Evolutionary conservation across 2,329 filamentous ascomycete species (phyloP), one percentile per base, ranked within the genome.

Genomic region (Fusarium foetens): DNA sequence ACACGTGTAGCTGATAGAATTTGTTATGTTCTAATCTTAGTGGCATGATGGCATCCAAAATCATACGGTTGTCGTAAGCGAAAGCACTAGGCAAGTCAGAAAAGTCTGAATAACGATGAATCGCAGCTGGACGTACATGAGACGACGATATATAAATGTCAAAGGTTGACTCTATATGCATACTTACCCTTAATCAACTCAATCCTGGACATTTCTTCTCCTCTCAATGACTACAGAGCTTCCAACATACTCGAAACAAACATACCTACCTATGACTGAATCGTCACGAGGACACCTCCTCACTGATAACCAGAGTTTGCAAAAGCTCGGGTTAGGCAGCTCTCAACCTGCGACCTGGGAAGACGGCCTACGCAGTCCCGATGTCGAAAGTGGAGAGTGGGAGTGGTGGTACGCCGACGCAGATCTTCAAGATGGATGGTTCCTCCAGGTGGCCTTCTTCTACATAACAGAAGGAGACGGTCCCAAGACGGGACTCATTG

Each of bases 401-500:
- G 51, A 53, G 35, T 53, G 51, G 35, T 41, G 51, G 51, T 53
- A 53, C 2, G 51, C 51, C 21, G 51, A 53, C 4, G 35, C 51
- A 29, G 35, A 53, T 53, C 35, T 53, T 39, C 51, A 53, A 53
- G 35, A 41, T 29, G 51, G 51, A 4, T 53, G 35, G 51, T 53
- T 53, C 11, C 14, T 41, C 1, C 51, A 41, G 14, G 51, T 53
- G 3, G 35, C 35, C 21, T 53, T 41, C n/a, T 41, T 29, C 25
- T 41, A 53, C 12, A 41, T n/a, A 13, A n/a, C 51, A 41, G 51
- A 53, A 41, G 51, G 51, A 8, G 4, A 8, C 19, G 21, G 35
- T 4, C 25, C 51, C 13, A 29, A 53, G 19, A 29, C 51, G 7
- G 51, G 51, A 17, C 14, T 41, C 6, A 41, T 53, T 38, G 23